These are phyloP conservation scores for Fomitopsis palustris DNA, from an alignment of 1,284 basidiomycete genomes.

Conservation along the genomic window DNA sequence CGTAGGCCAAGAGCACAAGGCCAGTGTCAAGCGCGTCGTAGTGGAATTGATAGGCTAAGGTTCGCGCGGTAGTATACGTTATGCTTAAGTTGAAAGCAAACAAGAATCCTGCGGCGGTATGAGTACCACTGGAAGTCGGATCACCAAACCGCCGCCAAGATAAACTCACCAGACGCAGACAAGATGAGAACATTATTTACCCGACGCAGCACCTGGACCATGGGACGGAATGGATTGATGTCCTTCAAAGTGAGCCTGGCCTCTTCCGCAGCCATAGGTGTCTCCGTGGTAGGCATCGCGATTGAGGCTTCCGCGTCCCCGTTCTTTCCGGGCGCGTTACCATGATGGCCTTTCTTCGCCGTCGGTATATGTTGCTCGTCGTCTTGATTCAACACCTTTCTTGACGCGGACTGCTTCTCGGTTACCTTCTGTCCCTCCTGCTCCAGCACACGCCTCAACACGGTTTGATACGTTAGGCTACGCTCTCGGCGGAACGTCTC, in stretches of 20 bases:
- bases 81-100: slow-evolving; percentile 73
- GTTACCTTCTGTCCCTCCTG: slow-evolving; percentile 15
- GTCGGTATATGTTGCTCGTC: too few species aligned
- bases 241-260: slow-evolving; percentile 63
- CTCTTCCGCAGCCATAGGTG: slow-evolving; percentile 22
- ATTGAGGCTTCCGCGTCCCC: not conserved
- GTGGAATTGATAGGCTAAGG: slow-evolving; percentile 58
- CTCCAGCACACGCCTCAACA: slow-evolving; percentile 33
- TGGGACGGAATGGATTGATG: slow-evolving; percentile 68
- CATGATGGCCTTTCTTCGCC: too few species aligned
- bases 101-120: not conserved
- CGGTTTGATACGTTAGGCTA: slow-evolving; percentile 71
- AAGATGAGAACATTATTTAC: slow-evolving; percentile 69
- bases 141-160: not conserved
- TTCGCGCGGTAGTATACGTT: slow-evolving; percentile 70
- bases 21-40: slow-evolving; percentile 75
- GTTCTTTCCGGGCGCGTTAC: too few species aligned
- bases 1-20: slow-evolving; percentile 72
- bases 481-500: slow-evolving; percentile 84
- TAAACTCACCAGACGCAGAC: slow-evolving; percentile 58
- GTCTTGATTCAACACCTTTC: not conserved
- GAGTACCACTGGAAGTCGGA: too few species aligned
- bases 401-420: slow-evolving; percentile 7
- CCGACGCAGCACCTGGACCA: slow-evolving; percentile 53
- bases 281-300: not conserved